These are phyloP conservation scores for Medicago lupulina DNA, from an alignment of 306 rosid species.

Conservation along the genomic window DNA sequence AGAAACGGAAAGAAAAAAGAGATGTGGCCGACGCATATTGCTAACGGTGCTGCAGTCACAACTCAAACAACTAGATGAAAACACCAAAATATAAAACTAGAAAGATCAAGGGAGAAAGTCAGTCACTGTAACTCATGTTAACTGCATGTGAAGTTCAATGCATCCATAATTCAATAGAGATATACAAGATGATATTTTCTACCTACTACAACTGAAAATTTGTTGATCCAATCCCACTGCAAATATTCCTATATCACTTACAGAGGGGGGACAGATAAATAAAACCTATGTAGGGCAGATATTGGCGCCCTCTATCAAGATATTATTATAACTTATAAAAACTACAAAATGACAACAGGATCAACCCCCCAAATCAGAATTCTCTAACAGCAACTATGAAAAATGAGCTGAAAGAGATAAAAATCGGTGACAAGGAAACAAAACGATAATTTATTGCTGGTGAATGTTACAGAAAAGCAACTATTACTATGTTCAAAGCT, in stretches of 20 bases:
- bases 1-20: not conserved
- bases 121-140: not conserved
- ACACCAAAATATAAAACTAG: not conserved
- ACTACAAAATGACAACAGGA: conserved; percentile 19
- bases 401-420: conserved; percentile 41
- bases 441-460: conserved; percentile 61
- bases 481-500: conserved; percentile 57
- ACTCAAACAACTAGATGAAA: not conserved
- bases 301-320: conserved; percentile 54
- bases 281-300: conserved; percentile 51
- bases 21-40: not conserved
- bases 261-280: not conserved
- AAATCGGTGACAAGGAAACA: conserved; percentile 40
- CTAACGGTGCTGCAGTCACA: not conserved
- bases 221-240: conserved; percentile 51
- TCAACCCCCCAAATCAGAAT: conserved; percentile 35
- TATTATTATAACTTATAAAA: conserved; percentile 25
- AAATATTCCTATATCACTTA: conserved; percentile 53
- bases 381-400: conserved; percentile 39
- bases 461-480: conserved; percentile 69
- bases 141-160: conserved; percentile 31
- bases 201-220: conserved; percentile 46
- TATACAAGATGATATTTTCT: conserved; percentile 50
- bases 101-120: not conserved
- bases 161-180: conserved; percentile 40